These are phyloP conservation scores for Nicotiana sylvestris DNA, from an alignment of 257 asterid genomes.

Conservation along the genomic window DNA sequence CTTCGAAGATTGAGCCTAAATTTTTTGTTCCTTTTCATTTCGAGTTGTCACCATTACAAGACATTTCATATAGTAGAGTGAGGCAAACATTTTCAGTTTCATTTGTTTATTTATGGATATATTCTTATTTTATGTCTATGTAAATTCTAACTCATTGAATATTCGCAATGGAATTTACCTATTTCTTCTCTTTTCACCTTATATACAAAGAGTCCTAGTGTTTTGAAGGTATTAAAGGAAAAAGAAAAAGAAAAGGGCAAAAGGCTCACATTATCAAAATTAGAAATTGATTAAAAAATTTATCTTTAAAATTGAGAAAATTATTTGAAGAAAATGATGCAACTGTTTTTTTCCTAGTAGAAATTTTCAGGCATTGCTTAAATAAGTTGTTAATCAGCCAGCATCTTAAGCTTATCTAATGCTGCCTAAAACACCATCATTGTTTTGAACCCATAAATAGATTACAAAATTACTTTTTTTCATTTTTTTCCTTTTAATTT, in stretches of 20 bases:
- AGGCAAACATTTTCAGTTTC: neutral
- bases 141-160: neutral
- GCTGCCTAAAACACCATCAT: neutral
- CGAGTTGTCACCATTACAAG: constrained; percentile 17
- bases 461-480: neutral
- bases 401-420: constrained; percentile 6
- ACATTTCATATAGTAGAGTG: neutral
- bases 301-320: neutral
- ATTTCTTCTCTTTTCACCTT: neutral
- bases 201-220: neutral
- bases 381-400: constrained; percentile 7
- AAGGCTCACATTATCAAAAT: neutral
- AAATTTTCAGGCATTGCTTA: neutral
- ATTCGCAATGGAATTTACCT: neutral
- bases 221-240: neutral
- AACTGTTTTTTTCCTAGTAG: neutral
- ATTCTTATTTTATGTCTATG: neutral
- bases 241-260: neutral
- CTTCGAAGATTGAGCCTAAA: constrained; percentile 21
- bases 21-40: constrained; percentile 7
- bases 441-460: neutral
- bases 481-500: neutral
- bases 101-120: neutral
- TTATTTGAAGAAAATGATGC: neutral
- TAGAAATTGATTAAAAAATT: too few species aligned